Base-by-base conservation (phyloP, 2,329 filamentous ascomycete species). In the Karstenula rhodostoma region DNA sequence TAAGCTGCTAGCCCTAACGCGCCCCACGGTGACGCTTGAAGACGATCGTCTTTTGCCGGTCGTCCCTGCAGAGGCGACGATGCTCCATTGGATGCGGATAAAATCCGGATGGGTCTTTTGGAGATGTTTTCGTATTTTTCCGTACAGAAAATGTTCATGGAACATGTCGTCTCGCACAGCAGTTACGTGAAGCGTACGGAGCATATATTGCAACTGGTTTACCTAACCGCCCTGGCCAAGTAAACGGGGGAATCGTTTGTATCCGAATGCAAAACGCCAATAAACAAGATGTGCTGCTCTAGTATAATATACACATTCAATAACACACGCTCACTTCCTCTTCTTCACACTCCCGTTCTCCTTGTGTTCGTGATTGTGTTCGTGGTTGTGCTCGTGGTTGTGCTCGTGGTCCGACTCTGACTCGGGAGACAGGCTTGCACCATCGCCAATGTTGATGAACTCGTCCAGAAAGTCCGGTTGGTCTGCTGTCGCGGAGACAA, bases 381-480 rank as follows among this genome's bases (percentile, higher is more conserved):
- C 27, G 27, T 32, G 29, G 2, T 32, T 10, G 55, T 77, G 73
- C 32, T 64, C 65, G 49, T 77, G 71, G 8, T 67, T 57, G 51
- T 76, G 72, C 13, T 70, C 63, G 43, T 74, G 67, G 8, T 76
- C 71, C 25, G 58, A 65, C 40, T 77, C 70, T 13, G 71, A 67
- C 56, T 71, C 75, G 27, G 76, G 70, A 19, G 62, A 74, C n/a
- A 71, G 62, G 33, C 66, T 66, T n/a, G 64, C 68, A 22, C 71
- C 69, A 12, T 69, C 67, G 49, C 74, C 69, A 27, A 71, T 69
- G 12, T 66, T 62, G 37, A 83, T 79, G 60, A 84, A 83, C 77
- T 98, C 93, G 74, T 96, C 91, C 62, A 91, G 89, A 70, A 89
- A 85, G 58, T 86, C 83, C 43, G 81, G 81, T 48, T 72, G 69